Evolutionary conservation across 345 rosid genomes (phyloP), one percentile per base, ranked within the genome.

Genomic region (Trapa incisa): DNA sequence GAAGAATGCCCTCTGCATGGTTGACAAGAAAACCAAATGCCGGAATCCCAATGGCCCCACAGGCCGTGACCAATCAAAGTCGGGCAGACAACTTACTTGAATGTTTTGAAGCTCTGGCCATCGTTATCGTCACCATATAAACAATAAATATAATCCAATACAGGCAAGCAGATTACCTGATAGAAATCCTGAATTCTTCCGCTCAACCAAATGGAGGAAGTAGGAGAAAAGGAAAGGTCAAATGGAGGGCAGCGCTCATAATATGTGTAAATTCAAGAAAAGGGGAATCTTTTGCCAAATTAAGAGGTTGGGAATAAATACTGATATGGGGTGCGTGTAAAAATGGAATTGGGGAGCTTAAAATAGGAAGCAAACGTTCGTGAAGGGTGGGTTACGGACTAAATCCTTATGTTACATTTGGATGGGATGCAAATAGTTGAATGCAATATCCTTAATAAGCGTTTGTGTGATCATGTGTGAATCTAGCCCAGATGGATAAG

Each of bases 291-390:
- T 7, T 54, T 17, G 33, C 11, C 32, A 54, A 54, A 3, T 54
- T 54, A 54, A 17, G 60, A 7, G 35, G 29, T n/a, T 54, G 5
- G 35, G 35, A 54, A 54, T 54, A 54, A 54, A 54, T 54, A 54
- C 22, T 50, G 54, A 16, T 3, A 50, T 22, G 60, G 35, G 48
- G 48, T 45, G 7, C 1, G 12, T 6, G 60, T 54, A 54, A 54
- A 3, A 54, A 54, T 54, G 22, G 33, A 29, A 54, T 2, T 8
- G 60, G 60, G 60, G 35, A n/a, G 32, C 22, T 54, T 54, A n/a
- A 54, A 54, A 54, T 54, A 54, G 60, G 32, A 54, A 54, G 60
- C 60, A n/a, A 35, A n/a, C 60, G 60, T 2, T 54, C 60, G 60
- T 54, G 33, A 54, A 54, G 60, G 54, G n/a, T 17, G 60, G 54